Percentiles rank a stretch among this genome's conserved stretches.
Conservation (phyloP, 2,329 filamentous ascomycete genomes). For the Sporothrix pseudoabietina region DNA sequence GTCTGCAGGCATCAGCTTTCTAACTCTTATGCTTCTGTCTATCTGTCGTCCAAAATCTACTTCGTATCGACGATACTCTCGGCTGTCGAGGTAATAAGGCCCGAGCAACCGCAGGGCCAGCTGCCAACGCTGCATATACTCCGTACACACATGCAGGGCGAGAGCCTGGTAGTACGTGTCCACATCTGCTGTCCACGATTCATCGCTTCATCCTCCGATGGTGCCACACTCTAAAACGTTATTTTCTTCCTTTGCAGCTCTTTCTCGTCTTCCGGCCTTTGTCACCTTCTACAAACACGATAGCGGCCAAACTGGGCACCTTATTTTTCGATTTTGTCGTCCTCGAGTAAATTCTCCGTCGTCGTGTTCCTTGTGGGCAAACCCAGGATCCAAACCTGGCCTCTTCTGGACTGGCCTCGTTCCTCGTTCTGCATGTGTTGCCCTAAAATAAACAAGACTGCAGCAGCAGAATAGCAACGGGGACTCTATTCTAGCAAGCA, state of each 20-base stretch:
- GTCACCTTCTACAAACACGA: slow-evolving; percentile 8
- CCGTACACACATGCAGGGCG: background rate
- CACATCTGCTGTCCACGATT: background rate
- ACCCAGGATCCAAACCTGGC: background rate
- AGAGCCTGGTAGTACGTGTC: background rate
- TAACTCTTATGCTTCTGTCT: background rate
- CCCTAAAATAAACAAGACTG: background rate
- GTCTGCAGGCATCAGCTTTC: background rate
- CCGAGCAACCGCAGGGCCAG: background rate
- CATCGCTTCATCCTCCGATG: background rate
- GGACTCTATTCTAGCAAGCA: background rate
- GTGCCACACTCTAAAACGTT: background rate
- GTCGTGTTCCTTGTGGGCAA: background rate
- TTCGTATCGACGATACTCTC: background rate
- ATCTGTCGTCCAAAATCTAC: background rate
- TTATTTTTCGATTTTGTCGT: background rate
- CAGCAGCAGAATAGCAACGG: background rate
- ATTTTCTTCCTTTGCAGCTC: background rate
- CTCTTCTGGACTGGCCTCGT: slow-evolving; percentile 13
- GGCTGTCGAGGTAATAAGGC: slow-evolving; percentile 4
- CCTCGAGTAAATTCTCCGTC: slow-evolving; percentile 8
- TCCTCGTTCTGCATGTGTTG: background rate
- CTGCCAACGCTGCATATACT: background rate
- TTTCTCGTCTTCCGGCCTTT: background rate
- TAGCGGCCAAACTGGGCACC: background rate